Base-by-base conservation (phyloP, 2,329 filamentous ascomycete genomes). In the Fusarium sp. region DNA sequence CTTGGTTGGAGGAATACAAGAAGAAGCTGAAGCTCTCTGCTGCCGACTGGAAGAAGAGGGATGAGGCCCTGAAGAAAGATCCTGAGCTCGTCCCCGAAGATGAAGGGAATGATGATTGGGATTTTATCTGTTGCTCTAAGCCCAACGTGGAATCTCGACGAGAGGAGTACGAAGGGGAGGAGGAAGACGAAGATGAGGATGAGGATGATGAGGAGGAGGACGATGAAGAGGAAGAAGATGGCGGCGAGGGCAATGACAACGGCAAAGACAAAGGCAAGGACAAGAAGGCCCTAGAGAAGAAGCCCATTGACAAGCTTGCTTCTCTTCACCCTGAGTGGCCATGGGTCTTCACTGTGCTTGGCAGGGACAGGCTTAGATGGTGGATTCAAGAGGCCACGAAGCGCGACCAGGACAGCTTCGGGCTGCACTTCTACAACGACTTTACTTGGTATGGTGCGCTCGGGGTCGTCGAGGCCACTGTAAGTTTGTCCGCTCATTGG, bases 391-490 rank as follows among this genome's bases (percentile, higher is more conserved):
- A 79, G 31, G 54, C 65, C 18, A 25, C 63, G 38, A 78, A 79
- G 45, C 69, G 68, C 18, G 71, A 78, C 58, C 84, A 82, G 2
- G 85, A 87, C 57, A 69, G 68, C 40, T 86, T 87, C 47, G 20
- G 20, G 8, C 84, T 87, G 82, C 79, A 85, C 73, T 82, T 82
- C 3, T 86, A 81, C 74, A 87, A 86, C 61, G 83, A 87, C 68
- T 83, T 83, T 56, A 74, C 61, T 6, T 77, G 67, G 5, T 86
- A 85, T 52, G 86, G 85, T 2, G 61, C 78, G 9, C 47, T 87
- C 0, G 85, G 88, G 77, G 71, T 85, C 0, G 27, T 86, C 6
- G 80, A 87, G 74, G 88, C 87, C 61, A 61, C 75, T 3, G 76
- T 74, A 56, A 63, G 68, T 67, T 81, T 5, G 18, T 11, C 18